These are phyloP conservation scores for Westerdykella ornata DNA, from an alignment of 2,329 filamentous ascomycete species.

Conservation along the genomic window DNA sequence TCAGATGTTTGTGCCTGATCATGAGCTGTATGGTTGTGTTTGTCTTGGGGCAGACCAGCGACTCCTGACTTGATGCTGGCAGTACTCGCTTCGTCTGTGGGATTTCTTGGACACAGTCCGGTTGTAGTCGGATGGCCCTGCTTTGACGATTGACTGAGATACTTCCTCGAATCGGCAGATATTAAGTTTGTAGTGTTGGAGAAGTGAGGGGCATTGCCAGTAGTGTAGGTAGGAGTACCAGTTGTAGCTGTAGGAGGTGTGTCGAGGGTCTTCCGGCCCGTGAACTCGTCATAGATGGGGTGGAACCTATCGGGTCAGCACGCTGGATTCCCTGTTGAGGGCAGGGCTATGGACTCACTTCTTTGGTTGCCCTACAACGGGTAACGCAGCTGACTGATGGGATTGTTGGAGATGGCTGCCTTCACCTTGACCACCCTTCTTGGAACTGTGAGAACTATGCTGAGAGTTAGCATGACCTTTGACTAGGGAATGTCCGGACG, in stretches of 20 bases:
- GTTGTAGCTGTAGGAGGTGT: constrained; percentile 4
- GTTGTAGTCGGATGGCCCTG: constrained; percentile 6
- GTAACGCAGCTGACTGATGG: neutral
- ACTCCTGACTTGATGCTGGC: constrained; percentile 39
- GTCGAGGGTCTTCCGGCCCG: constrained; percentile 4
- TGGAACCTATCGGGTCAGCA: constrained; percentile 6
- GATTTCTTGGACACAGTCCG: constrained; percentile 1
- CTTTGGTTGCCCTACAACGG: neutral
- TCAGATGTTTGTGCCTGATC: too few species aligned
- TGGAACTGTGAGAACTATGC: constrained; percentile 21
- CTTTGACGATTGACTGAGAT: neutral
- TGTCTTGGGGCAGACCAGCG: constrained; percentile 27
- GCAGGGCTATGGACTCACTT: constrained; percentile 2
- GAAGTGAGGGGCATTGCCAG: constrained; percentile 9
- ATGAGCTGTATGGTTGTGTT: neutral
- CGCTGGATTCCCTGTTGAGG: too few species aligned
- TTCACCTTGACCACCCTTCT: constrained; percentile 27
- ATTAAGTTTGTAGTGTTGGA: constrained; percentile 9
- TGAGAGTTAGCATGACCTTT: neutral
- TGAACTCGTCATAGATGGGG: constrained; percentile 30
- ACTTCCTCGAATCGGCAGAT: constrained; percentile 2
- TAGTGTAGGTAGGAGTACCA: constrained; percentile 7
- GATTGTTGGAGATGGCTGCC: constrained; percentile 14
- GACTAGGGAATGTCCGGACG: neutral
- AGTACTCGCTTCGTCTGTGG: constrained; percentile 21